Evolutionary conservation across 495 filamentous ascomycete species (phyloP), one percentile per base, ranked within the genome.

Genomic region (Aspergillus cristatus): DNA sequence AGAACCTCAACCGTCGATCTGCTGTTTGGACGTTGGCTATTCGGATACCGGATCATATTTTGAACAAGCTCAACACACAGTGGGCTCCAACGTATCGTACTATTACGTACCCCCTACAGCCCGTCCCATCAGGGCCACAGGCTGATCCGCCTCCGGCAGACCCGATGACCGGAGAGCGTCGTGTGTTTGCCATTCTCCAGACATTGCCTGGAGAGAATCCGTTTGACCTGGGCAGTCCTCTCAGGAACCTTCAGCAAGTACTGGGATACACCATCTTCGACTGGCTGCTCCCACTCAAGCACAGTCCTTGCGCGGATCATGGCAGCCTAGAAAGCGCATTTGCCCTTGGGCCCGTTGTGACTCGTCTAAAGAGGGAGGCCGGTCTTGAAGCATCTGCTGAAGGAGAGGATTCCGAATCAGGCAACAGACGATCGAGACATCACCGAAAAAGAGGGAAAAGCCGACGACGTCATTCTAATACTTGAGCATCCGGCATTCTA

Each of bases 161-260:
- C 40, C 37, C 37, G 13, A 35, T 52, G 5, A 29, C 46, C 2
- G 35, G 32, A 5, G 49, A 65, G 44, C 65, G 64, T 2, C 74
- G 81, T 26, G 81, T 78, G 4, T 93, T 89, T 47, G 84, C 81
- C 26, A 78, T 94, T 28, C 72, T 90, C 4, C 70, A 70, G 41
- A 89, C 81, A 7, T 63, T 71, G 10, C 74, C 71, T 3, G 85
- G 86, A 14, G 79, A 86, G 32, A 90, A 91, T 44, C 85, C 84
- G 1, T 94, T 82, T 73, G 75, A 84, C 45, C 59, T 89, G 6
- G 82, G 79, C 15, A 63, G 51, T 20, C 38, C 54, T 0, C 67
- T 72, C 40, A 61, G 70, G 25, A 94, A 94, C 52, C 81, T 84
- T 46, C 71, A 78, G 44, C 73, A 79, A 25, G 70, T 93, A 7